phyloP scores from a whole-genome alignment of 192 early-diverging fungal genomes.

The Umbelopsis sp. region DNA sequence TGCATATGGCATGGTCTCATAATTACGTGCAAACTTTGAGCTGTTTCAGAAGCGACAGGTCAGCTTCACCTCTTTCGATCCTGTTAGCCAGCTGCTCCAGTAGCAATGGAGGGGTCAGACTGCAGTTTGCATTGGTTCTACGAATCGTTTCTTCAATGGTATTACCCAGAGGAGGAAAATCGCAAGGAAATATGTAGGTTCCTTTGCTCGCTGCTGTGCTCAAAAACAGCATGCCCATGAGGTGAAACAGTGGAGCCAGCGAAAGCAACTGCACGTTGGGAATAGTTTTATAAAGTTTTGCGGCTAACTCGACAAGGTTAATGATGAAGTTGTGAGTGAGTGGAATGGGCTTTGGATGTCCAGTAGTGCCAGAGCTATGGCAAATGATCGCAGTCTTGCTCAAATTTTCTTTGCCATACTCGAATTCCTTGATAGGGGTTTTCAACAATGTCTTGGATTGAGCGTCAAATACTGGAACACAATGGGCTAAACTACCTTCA shows the following conservation, averaged over 20 bases:
- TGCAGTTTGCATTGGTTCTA: background rate
- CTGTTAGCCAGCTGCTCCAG: background rate
- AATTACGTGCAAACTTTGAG: background rate
- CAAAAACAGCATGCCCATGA: background rate
- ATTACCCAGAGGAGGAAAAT: background rate
- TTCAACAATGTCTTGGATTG: background rate
- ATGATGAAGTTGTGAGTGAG: constrained; percentile 19
- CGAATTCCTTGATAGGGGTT: background rate
- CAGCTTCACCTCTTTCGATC: background rate
- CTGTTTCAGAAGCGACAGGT: background rate
- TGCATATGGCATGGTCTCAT: background rate
- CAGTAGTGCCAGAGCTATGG: constrained; percentile 27
- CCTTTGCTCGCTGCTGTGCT: background rate
- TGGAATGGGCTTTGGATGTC: constrained; percentile 23
- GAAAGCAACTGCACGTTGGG: background rate
- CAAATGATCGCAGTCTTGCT: background rate
- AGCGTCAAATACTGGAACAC: background rate
- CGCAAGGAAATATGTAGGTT: constrained; percentile 4
- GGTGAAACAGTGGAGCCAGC: constrained; percentile 1
- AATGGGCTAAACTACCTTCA: background rate
- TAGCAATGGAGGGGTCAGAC: background rate
- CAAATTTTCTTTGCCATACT: background rate
- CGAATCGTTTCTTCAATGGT: background rate
- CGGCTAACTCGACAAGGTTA: background rate
- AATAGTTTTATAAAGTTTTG: background rate